phyloP scores from a whole-genome alignment of 2,329 filamentous ascomycete species.

The Diaporthe ilicicola region DNA sequence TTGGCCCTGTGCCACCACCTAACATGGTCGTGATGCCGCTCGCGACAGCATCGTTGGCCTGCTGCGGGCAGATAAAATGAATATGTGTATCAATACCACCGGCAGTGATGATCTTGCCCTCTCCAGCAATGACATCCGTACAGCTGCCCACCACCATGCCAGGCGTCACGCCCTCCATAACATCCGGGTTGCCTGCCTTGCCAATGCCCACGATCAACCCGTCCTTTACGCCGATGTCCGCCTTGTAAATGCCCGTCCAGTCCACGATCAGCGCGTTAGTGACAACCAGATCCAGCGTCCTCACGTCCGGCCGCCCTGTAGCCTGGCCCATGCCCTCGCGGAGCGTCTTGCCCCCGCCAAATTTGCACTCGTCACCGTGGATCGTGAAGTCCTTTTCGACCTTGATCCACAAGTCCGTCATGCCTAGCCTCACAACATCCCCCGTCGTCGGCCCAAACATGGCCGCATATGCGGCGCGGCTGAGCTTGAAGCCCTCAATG shows the following conservation, averaged over 20 bases:
- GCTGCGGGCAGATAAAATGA: constrained; percentile 95
- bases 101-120: constrained; percentile 89
- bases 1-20: constrained; percentile 92
- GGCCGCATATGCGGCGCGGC: constrained; percentile 78
- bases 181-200: constrained; percentile 96
- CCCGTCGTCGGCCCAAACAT: constrained; percentile 96
- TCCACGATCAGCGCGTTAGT: constrained; percentile 92
- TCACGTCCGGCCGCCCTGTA: constrained; percentile 74
- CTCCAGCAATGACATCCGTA: constrained; percentile 91
- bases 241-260: constrained; percentile 93
- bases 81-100: constrained; percentile 92
- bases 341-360: constrained; percentile 93
- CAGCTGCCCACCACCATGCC: constrained; percentile 85
- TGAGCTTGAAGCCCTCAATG: constrained; percentile 74
- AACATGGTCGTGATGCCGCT: constrained; percentile 91
- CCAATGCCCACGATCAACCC: constrained; percentile 89
- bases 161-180: constrained; percentile 87
- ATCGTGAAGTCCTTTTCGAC: constrained; percentile 86
- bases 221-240: constrained; percentile 92
- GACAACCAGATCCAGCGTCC: constrained; percentile 84
- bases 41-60: constrained; percentile 82
- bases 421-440: constrained; percentile 82
- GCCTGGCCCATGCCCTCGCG: constrained; percentile 97
- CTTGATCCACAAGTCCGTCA: constrained; percentile 88
- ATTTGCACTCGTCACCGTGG: constrained; percentile 94